These are phyloP conservation scores for Xerocomus brunneocitrinus DNA, from an alignment of 768 basidiomycete species.

Conservation along the genomic window DNA sequence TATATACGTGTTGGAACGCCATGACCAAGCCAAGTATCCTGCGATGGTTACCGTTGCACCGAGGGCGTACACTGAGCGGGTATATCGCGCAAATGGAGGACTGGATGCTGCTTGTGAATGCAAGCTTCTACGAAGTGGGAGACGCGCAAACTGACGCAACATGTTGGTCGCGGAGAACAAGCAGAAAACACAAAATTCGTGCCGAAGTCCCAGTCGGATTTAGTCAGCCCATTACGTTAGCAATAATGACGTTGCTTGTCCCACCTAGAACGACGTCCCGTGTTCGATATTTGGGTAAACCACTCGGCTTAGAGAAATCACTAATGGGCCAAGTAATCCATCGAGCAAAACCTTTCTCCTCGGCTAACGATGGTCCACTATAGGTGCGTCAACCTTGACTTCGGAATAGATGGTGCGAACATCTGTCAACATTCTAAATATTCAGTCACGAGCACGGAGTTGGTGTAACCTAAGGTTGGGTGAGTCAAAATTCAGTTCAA, in stretches of 20 bases:
- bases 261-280: too few relatives aligned
- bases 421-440: too few relatives aligned
- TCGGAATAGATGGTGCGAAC: too few relatives aligned
- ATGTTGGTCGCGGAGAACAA: conserved; percentile 29
- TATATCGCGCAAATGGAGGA: conserved; percentile 24
- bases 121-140: conserved; percentile 48
- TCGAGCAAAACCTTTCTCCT: too few relatives aligned
- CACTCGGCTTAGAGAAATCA: too few relatives aligned
- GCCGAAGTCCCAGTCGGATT: conserved; percentile 10
- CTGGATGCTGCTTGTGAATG: conserved; percentile 39
- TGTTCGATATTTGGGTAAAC: too few relatives aligned
- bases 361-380: too few relatives aligned
- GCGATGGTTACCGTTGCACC: conserved; percentile 44
- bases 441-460: too few relatives aligned
- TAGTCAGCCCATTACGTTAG: conserved; percentile 25
- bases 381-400: too few relatives aligned
- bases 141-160: conserved; percentile 52
- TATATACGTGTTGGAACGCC: conserved; percentile 40
- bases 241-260: not conserved
- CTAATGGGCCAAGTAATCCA: too few relatives aligned
- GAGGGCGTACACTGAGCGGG: conserved; percentile 31
- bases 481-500: not conserved
- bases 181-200: conserved; percentile 20
- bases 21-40: conserved; percentile 47
- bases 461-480: too few relatives aligned